Evolutionary conservation across 1,284 basidiomycete genomes (phyloP), one percentile per base, ranked within the genome.

Genomic region (Phellopilus nigrolimitatus): DNA sequence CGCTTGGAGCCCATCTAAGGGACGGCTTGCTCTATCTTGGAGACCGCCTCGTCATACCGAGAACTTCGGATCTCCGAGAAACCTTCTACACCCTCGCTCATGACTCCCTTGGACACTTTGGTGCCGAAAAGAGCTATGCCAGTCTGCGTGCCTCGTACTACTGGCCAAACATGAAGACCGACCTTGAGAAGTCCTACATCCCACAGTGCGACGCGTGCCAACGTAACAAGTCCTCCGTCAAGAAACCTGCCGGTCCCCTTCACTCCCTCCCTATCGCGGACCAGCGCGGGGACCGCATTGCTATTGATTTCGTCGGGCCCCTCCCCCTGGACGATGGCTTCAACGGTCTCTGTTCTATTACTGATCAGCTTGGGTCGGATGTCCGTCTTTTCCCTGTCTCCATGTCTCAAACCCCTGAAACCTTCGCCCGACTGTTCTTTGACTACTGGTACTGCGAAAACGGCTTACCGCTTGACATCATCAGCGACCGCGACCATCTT

Each of bases 271-370:
- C 62, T 1, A 50, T 67, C 2, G 64, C 63, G 1, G 48, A 54
- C 1, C 28, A 42, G 0, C 60, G 61, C 12, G 47, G 47, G 6
- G 31, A 55, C 9, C 49, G 40, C n/a, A 57, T 68, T 0, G 57
- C 57, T 0, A 62, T 69, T 15, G 67, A 70, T 44, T 67, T 69
- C 42, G 61, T 70, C 9, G 64, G 67, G 2, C 66, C 64, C 0
- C 55, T 70, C 1, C 60, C 58, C 0, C 30, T 47, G 15, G 58
- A 60, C 34, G 28, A 45, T 1, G 57, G 56, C 10, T 52, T 38
- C 38, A 51, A 62, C 52, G 38, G 22, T 9, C 31, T 58, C 7
- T 17, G 36, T 5, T 56, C 55, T 1, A 55, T 58, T 4, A 58
- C 52, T 1, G 49, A 58, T 27, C 30, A 24, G 12, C 33, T 58